phyloP scores from a whole-genome alignment of 176 grass and related monocot species.

The Dactylis glomerata region DNA sequence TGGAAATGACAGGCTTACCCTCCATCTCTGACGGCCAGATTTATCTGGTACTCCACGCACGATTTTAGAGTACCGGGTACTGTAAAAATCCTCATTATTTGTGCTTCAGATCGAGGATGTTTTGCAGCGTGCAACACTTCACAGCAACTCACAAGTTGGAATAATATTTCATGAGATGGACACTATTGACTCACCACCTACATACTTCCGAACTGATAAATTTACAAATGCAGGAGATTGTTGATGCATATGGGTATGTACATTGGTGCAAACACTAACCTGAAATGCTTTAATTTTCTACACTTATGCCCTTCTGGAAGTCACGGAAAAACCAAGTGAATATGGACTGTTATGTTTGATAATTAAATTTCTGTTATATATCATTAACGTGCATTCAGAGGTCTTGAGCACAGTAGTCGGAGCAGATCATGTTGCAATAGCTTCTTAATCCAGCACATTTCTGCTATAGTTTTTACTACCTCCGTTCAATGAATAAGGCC shows the following conservation, averaged over 20 bases:
- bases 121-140: conserved; percentile 82
- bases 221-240: conserved; percentile 96
- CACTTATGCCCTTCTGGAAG: background rate
- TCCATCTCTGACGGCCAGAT: no score
- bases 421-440: background rate
- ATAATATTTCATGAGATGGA: conserved; percentile 99
- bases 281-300: conserved; percentile 14
- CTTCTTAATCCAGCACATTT: background rate
- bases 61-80: no score
- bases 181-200: conserved; percentile 81
- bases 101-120: conserved; percentile 77
- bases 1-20: no score
- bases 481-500: no score
- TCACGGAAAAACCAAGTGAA: background rate
- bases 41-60: no score
- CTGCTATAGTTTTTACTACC: background rate
- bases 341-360: background rate
- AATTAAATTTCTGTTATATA: background rate
- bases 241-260: conserved; percentile 95
- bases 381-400: background rate
- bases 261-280: background rate
- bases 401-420: background rate
- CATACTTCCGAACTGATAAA: conserved; percentile 91
- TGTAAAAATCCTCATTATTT: conserved; percentile 42
- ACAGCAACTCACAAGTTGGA: conserved; percentile 98